phyloP scores from a whole-genome alignment of 306 rosid species.

The Alnus glutinosa region DNA sequence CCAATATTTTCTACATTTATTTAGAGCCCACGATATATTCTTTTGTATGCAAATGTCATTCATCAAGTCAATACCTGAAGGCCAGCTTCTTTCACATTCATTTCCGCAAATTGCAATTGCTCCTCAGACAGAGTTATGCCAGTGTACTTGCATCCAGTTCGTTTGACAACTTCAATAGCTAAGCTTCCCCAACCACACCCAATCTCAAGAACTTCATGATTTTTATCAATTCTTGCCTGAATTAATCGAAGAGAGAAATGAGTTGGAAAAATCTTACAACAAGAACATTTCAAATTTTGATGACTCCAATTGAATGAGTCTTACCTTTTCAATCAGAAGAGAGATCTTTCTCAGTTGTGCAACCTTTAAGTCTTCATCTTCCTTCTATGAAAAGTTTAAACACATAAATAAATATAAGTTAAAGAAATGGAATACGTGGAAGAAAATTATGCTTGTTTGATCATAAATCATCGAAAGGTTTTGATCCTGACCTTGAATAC shows the following conservation, averaged over 20 bases:
- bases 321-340: conserved; percentile 62
- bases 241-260: conserved; percentile 11
- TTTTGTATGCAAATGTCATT: no score
- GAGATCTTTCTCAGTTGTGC: conserved; percentile 81
- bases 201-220: conserved; percentile 83
- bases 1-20: no score
- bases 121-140: conserved; percentile 85
- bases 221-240: conserved; percentile 64
- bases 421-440: conserved; percentile 11
- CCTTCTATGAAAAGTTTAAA: conserved; percentile 38
- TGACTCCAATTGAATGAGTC: conserved; percentile 2
- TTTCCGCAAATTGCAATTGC: conserved; percentile 75
- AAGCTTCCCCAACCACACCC: conserved; percentile 97
- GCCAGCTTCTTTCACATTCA: conserved; percentile 67
- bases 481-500: conserved; percentile 70
- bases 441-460: conserved; percentile 3
- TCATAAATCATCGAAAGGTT: background rate
- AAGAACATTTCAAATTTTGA: background rate
- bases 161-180: conserved; percentile 80
- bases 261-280: background rate
- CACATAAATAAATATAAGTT: background rate
- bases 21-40: no score
- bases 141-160: conserved; percentile 82
- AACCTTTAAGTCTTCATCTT: conserved; percentile 70
- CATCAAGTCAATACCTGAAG: conserved; percentile 57